A percentile compares a stretch with the other conserved stretches of the same genome.
phyloP scores from a whole-genome alignment of 192 early-diverging fungal genomes.

The Chytriomyces hyalinus region DNA sequence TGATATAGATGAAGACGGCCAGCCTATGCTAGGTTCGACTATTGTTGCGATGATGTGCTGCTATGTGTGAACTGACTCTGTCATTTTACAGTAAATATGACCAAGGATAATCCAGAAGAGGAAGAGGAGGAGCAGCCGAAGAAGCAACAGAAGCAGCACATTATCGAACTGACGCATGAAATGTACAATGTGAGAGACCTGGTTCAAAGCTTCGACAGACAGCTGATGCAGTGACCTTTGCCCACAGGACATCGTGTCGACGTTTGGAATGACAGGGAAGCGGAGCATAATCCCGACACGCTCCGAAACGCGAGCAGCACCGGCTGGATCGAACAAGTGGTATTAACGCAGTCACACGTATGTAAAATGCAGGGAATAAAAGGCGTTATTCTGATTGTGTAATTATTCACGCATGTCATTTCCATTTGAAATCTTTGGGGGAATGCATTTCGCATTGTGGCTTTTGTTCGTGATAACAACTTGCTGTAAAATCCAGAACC shows the following conservation, averaged over 20 bases:
- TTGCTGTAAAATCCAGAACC: no score
- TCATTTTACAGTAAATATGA: background rate
- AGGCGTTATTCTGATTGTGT: background rate
- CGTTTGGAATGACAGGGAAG: background rate
- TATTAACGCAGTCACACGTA: background rate
- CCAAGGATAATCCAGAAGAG: background rate
- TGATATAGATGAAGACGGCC: slow-evolving; percentile 62
- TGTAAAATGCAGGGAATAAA: background rate
- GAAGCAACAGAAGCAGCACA: slow-evolving; percentile 28
- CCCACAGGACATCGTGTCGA: background rate
- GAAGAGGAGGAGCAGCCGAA: background rate
- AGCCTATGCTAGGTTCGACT: slow-evolving; percentile 16
- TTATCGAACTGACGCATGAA: slow-evolving; percentile 21
- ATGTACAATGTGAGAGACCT: background rate
- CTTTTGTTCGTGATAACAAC: no score
- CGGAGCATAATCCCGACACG: background rate
- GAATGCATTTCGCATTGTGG: no score
- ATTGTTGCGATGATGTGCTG: background rate
- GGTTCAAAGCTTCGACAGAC: no score
- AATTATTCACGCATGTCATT: no score
- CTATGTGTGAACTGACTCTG: background rate
- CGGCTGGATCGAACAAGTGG: background rate
- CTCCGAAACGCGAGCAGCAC: background rate
- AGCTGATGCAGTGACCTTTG: no score
- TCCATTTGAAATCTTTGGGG: no score